Conservation (phyloP, 192 early-diverging fungal genomes). For the Paraglomus brasilianum region DNA sequence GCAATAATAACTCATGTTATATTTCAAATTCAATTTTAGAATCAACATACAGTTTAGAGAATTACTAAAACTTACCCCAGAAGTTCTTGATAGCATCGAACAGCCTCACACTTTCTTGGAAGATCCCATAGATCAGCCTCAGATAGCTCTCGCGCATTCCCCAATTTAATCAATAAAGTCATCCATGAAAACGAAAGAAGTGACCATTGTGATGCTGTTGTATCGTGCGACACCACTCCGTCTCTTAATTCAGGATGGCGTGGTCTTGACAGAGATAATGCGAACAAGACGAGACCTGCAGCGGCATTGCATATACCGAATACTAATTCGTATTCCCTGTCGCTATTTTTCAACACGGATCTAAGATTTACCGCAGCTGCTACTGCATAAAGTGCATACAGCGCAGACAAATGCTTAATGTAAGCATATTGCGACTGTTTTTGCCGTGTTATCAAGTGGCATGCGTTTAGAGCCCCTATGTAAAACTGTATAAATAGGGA, state of each 20-base stretch:
- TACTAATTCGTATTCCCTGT: slow-evolving; percentile 18
- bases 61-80: slow-evolving; percentile 1
- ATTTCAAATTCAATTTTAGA: too few relatives aligned
- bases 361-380: slow-evolving; percentile 25
- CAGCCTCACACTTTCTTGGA: slow-evolving; percentile 29
- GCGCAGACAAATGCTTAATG: slow-evolving; percentile 15
- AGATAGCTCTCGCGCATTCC: slow-evolving; percentile 33
- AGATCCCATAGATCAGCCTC: slow-evolving; percentile 40
- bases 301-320: slow-evolving; percentile 19
- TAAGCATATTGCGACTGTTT: slow-evolving; percentile 30
- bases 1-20: background rate
- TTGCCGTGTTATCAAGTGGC: slow-evolving; percentile 31
- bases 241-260: slow-evolving; percentile 28
- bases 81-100: slow-evolving; percentile 30
- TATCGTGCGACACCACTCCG: slow-evolving; percentile 34
- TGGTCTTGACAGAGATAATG: slow-evolving; percentile 25
- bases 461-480: slow-evolving; percentile 26
- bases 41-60: background rate
- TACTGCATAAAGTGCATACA: slow-evolving; percentile 20
- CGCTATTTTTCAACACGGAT: slow-evolving; percentile 10
- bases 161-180: slow-evolving; percentile 37
- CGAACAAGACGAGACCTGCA: slow-evolving; percentile 27
- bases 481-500: slow-evolving; percentile 26
- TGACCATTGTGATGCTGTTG: slow-evolving; percentile 31
- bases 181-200: slow-evolving; percentile 34